These are phyloP conservation scores for Scenedesmus sp. DNA, from an alignment of 163 green algal species.

Conservation along the genomic window DNA sequence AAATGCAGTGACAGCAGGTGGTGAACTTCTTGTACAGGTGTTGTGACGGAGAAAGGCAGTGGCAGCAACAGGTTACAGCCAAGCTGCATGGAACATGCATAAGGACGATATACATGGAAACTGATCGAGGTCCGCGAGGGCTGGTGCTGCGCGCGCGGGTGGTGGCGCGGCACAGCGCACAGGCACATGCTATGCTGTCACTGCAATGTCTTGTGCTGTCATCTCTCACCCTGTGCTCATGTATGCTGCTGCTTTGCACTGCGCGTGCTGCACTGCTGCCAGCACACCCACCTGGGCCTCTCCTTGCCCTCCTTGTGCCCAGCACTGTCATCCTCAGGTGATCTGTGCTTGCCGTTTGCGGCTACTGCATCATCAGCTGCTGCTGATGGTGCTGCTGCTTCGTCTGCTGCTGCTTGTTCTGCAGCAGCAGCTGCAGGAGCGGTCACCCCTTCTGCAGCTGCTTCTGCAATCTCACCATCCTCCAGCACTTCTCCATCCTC, in stretches of 20 bases:
- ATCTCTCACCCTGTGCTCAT: too few relatives aligned
- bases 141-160: too few relatives aligned
- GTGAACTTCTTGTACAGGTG: neutral
- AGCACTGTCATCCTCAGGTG: neutral
- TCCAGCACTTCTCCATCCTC: slow-evolving; percentile 53
- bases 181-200: too few relatives aligned
- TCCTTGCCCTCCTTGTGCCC: neutral
- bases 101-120: neutral
- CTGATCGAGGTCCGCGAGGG: too few relatives aligned
- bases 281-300: neutral
- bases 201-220: too few relatives aligned
- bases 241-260: neutral
- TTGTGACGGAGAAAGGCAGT: neutral
- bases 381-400: neutral
- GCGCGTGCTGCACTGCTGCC: neutral
- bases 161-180: too few relatives aligned
- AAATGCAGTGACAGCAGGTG: neutral
- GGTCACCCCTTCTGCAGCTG: neutral
- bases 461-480: slow-evolving; percentile 18
- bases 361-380: slow-evolving; percentile 9
- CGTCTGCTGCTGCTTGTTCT: neutral
- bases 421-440: neutral
- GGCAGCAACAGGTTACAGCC: neutral
- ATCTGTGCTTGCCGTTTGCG: slow-evolving; percentile 24
- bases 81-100: neutral